A percentile compares a stretch with the other conserved stretches of the same genome.
These are phyloP conservation scores for Ananas comosus DNA, from an alignment of 176 grass and related monocot genomes.

Conservation along the genomic window DNA sequence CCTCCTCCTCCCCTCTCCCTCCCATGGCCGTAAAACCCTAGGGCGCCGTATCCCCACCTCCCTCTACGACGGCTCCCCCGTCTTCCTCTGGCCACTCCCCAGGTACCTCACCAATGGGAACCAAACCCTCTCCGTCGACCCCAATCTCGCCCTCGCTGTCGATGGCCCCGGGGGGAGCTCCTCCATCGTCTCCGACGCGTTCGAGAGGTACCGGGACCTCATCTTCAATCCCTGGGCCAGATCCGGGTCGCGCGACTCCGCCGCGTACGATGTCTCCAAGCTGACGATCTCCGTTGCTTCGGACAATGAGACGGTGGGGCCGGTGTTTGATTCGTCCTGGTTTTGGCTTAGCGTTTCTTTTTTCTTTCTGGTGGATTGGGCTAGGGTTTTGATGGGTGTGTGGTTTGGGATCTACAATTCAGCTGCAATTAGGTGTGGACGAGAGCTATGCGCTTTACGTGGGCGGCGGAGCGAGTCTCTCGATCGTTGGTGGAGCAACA, in stretches of 20 bases:
- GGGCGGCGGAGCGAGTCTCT: constrained; percentile 23
- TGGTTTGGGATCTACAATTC: constrained; percentile 9
- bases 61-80: constrained; percentile 4
- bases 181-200: constrained; percentile 46
- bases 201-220: constrained; percentile 49
- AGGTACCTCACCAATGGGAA: constrained; percentile 38
- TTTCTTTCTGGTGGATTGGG: background rate
- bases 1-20: constrained; percentile 13
- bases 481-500: constrained; percentile 68
- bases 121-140: constrained; percentile 49
- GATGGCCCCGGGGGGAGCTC: constrained; percentile 27
- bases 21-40: constrained; percentile 15
- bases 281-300: constrained; percentile 70
- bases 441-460: constrained; percentile 79
- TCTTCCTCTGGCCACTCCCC: constrained; percentile 86
- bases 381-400: background rate
- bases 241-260: background rate
- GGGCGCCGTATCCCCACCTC: constrained; percentile 17
- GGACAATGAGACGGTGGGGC: constrained; percentile 58
- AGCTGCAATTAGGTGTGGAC: constrained; percentile 74
- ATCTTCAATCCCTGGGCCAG: constrained; percentile 65
- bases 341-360: constrained; percentile 5
- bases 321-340: background rate
- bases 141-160: constrained; percentile 46
- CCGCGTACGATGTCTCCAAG: constrained; percentile 35